Conservation (phyloP, 2,329 filamentous ascomycete genomes). For the Scorias spongiosa region DNA sequence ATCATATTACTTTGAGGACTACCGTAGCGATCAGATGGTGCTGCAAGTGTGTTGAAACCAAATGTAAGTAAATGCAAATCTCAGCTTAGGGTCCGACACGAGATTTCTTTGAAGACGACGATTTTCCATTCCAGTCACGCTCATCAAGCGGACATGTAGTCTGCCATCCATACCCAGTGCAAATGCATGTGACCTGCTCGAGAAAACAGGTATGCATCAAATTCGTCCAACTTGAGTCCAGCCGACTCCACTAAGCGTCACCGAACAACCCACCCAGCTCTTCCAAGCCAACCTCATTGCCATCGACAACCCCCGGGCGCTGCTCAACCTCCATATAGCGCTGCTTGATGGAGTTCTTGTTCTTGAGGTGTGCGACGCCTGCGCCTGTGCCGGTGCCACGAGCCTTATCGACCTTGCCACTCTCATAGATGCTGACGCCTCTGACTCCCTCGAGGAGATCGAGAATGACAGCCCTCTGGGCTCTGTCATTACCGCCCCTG, state of each 20-base stretch:
- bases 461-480: conserved; percentile 67
- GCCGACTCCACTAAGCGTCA: conserved; percentile 5
- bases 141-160: too few relatives aligned
- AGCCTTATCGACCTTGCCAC: conserved; percentile 54
- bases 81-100: too few relatives aligned
- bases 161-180: too few relatives aligned
- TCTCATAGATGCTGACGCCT: conserved; percentile 83
- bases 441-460: conserved; percentile 75
- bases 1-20: too few relatives aligned
- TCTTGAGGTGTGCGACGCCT: not conserved
- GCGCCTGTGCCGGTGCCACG: not conserved
- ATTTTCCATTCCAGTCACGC: too few relatives aligned
- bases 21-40: too few relatives aligned
- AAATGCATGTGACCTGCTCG: too few relatives aligned
- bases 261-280: conserved; percentile 32
- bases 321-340: conserved; percentile 29
- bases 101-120: too few relatives aligned
- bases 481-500: conserved; percentile 39
- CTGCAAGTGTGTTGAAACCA: too few relatives aligned
- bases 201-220: too few relatives aligned
- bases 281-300: conserved; percentile 25
- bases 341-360: conserved; percentile 11
- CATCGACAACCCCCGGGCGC: conserved; percentile 20
- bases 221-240: too few relatives aligned
- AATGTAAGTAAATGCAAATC: too few relatives aligned